These are phyloP conservation scores for Helianthus annuus DNA, from an alignment of 129 eudicot genomes.

Conservation along the genomic window HanXRQr2.0-SUNRISE NC_035433.2:146474741-146475240, in stretches of 20 bases:
- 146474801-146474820: background rate
- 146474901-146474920: conserved; percentile 50
- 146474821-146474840: conserved; percentile 56
- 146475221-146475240: conserved; percentile 4
- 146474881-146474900: conserved; percentile 87
- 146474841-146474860: conserved; percentile 44
- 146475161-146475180: conserved; percentile 64
- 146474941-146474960: conserved; percentile 75
- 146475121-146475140: conserved; percentile 58
- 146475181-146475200: conserved; percentile 55
- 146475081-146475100: conserved; percentile 57
- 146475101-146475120: conserved; percentile 67
- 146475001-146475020: conserved; percentile 75
- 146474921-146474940: conserved; percentile 58
- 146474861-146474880: conserved; percentile 81
- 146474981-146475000: conserved; percentile 90
- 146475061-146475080: conserved; percentile 67
- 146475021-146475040: conserved; percentile 60
- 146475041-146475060: conserved; percentile 69
- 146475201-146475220: conserved; percentile 30
- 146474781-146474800: background rate
- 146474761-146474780: background rate
- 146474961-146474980: conserved; percentile 76
- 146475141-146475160: conserved; percentile 63
- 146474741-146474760: conserved; percentile 34